phyloP scores from a whole-genome alignment of 2,329 filamentous ascomycete genomes.

The Botryotinia convoluta region DNA sequence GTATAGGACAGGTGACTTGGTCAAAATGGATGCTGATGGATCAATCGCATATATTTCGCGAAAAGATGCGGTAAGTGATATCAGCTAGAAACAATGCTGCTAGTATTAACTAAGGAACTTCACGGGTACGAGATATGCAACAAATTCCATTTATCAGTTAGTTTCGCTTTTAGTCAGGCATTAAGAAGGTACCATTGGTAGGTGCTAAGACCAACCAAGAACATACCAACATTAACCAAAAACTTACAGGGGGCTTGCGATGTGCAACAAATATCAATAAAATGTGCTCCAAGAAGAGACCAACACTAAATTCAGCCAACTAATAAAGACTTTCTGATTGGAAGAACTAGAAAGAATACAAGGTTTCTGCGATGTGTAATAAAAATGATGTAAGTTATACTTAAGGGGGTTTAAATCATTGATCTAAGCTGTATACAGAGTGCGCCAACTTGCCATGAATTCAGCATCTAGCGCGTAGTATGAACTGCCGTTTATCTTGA shows the following conservation, averaged over 20 bases:
- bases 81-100: not conserved
- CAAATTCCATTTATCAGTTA: not conserved
- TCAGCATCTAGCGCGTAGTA: not conserved
- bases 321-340: not conserved
- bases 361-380: not conserved
- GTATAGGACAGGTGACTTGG: slow-evolving; percentile 61
- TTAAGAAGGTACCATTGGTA: not conserved
- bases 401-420: not conserved
- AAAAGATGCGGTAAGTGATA: slow-evolving; percentile 49
- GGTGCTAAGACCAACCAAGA: not conserved
- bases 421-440: not conserved
- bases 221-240: not conserved
- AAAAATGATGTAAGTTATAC: not conserved
- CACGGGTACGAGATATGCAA: not conserved
- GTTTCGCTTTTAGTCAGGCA: not conserved
- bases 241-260: not conserved
- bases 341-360: not conserved
- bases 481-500: too few relatives aligned
- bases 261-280: not conserved
- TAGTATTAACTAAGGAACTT: not conserved
- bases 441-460: not conserved
- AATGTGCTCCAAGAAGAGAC: not conserved
- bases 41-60: slow-evolving; percentile 57
- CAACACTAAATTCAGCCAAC: not conserved
- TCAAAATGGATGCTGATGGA: slow-evolving; percentile 49